Conservation (phyloP, 1,284 basidiomycete genomes). For the Testicularia cyperi region DNA sequence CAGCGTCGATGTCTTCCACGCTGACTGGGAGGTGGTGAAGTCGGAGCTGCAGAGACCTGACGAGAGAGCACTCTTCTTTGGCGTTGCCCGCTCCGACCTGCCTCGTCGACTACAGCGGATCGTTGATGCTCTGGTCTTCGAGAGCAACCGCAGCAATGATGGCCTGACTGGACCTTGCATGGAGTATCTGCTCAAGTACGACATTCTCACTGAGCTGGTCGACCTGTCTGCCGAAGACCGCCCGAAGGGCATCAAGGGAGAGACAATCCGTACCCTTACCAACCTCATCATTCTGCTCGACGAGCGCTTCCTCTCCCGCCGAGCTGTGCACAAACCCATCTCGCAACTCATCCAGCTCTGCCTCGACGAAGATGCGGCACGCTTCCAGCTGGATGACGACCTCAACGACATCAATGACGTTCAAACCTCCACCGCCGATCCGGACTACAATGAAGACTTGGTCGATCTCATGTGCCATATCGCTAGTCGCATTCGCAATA, state of each 20-base stretch:
- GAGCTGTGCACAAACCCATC: constrained; percentile 72
- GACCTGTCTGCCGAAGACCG: constrained; percentile 49
- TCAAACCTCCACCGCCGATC: constrained; percentile 1
- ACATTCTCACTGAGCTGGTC: constrained; percentile 57
- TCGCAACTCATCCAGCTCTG: constrained; percentile 81
- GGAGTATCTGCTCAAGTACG: constrained; percentile 86
- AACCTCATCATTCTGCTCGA: constrained; percentile 57
- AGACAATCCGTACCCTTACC: constrained; percentile 54
- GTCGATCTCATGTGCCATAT: constrained; percentile 56
- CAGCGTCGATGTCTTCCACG: constrained; percentile 32
- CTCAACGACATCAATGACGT: not conserved
- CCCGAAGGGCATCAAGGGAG: constrained; percentile 50
- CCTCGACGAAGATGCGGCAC: constrained; percentile 84
- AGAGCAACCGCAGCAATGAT: constrained; percentile 77
- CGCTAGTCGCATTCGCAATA: constrained; percentile 47
- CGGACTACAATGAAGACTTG: constrained; percentile 35
- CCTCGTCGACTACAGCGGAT: constrained; percentile 76
- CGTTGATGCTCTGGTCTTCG: constrained; percentile 82
- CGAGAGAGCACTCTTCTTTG: constrained; percentile 75
- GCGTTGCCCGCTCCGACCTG: constrained; percentile 79
- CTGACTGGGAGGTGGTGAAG: constrained; percentile 35
- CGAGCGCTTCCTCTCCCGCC: constrained; percentile 52
- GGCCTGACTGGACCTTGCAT: constrained; percentile 74
- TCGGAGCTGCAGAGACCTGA: constrained; percentile 70
- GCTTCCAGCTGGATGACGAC: constrained; percentile 74